These are phyloP conservation scores for Arbutus unedo DNA, from an alignment of 148 eudicot species.

Conservation along the genomic window DNA sequence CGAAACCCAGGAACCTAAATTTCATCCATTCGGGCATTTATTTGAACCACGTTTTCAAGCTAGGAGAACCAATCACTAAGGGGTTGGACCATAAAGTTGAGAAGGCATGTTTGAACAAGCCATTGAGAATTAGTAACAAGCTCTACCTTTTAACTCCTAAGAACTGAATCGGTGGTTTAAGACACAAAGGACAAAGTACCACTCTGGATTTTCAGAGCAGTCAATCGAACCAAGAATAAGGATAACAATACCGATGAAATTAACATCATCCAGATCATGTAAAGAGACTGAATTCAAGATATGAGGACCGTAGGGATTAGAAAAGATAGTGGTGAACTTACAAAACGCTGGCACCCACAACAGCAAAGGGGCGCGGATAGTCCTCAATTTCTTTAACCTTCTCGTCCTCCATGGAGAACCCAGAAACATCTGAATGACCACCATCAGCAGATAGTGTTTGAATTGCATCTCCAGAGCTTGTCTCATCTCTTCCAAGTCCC, in stretches of 20 bases:
- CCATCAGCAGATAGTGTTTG: conserved; percentile 21
- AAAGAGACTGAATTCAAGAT: not conserved
- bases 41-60: not conserved
- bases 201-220: not conserved
- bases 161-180: not conserved
- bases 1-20: not conserved
- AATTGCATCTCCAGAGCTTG: conserved; percentile 28
- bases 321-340: conserved; percentile 37
- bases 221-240: not conserved
- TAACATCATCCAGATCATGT: not conserved
- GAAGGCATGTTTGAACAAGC: not conserved
- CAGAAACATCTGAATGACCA: conserved; percentile 25
- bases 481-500: conserved; percentile 53
- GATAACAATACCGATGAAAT: not conserved
- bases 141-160: conserved; percentile 2
- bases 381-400: conserved; percentile 73
- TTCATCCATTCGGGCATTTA: not conserved
- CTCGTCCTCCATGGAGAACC: conserved; percentile 28
- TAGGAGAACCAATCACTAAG: not conserved
- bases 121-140: not conserved
- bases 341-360: conserved; percentile 93
- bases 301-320: not conserved
- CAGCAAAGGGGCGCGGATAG: conserved; percentile 79
- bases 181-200: not conserved
- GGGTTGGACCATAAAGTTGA: not conserved